Conservation (phyloP, 768 basidiomycete species). For the Fibroporia radiculosa region DNA sequence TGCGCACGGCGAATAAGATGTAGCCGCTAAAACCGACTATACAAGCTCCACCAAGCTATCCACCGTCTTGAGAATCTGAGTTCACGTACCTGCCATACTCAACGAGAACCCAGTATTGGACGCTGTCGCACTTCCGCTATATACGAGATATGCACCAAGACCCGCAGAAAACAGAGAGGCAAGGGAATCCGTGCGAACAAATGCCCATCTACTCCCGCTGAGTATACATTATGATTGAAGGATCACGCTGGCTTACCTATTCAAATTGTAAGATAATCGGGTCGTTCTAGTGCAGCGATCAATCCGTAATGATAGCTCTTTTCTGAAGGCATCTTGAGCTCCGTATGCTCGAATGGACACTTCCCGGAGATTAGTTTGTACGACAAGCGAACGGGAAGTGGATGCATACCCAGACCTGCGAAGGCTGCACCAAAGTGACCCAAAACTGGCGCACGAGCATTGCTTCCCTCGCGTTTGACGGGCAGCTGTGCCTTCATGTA, state of each 20-base stretch:
- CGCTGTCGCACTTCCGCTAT: constrained; percentile 32
- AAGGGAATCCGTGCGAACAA: constrained; percentile 46
- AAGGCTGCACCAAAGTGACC: constrained; percentile 49
- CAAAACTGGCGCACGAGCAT: constrained; percentile 41
- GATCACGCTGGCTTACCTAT: constrained; percentile 11
- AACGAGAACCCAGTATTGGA: constrained; percentile 33
- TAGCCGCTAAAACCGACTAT: constrained; percentile 47
- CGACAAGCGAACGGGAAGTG: neutral
- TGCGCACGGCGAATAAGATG: constrained; percentile 45
- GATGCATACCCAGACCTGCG: constrained; percentile 34
- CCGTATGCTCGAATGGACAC: constrained; percentile 47
- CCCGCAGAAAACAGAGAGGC: constrained; percentile 42
- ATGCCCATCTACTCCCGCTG: constrained; percentile 31
- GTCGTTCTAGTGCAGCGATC: constrained; percentile 36
- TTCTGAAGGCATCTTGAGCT: constrained; percentile 34
- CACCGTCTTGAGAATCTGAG: constrained; percentile 8
- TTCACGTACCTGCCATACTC: constrained; percentile 31
- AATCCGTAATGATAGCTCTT: constrained; percentile 34
- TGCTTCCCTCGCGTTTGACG: constrained; percentile 52
- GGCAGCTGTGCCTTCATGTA: constrained; percentile 54
- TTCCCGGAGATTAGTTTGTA: constrained; percentile 7
- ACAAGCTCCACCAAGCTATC: neutral
- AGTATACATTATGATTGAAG: neutral
- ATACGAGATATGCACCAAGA: constrained; percentile 48
- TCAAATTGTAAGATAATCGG: constrained; percentile 37